These are phyloP conservation scores for Jamesozyma rosinii DNA, from an alignment of 805 yeast genomes.

Conservation along the genomic window DNA sequence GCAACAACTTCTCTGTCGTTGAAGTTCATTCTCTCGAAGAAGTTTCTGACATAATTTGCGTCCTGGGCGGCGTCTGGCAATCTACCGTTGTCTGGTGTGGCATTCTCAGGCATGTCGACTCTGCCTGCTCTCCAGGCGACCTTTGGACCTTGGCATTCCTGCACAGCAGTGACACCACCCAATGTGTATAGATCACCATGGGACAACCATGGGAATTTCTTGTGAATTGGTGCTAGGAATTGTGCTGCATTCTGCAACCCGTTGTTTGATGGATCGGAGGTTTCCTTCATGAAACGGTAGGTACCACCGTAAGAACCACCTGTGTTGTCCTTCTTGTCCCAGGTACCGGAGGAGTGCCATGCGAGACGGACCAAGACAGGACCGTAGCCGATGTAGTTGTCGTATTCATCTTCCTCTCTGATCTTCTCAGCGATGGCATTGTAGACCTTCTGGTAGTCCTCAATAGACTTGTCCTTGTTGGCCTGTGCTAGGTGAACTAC, in stretches of 20 bases:
- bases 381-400: constrained; percentile 60
- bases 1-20: constrained; percentile 66
- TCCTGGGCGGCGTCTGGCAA: constrained; percentile 67
- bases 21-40: constrained; percentile 59
- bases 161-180: constrained; percentile 71
- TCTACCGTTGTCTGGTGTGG: constrained; percentile 56
- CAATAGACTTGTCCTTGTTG: constrained; percentile 25
- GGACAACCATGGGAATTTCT: constrained; percentile 58
- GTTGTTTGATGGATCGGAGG: constrained; percentile 48
- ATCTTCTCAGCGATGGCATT: constrained; percentile 62
- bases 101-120: constrained; percentile 42
- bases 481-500: constrained; percentile 30
- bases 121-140: constrained; percentile 81
- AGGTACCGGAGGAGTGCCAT: constrained; percentile 86
- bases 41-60: constrained; percentile 52
- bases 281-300: constrained; percentile 44
- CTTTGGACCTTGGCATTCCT: constrained; percentile 71
- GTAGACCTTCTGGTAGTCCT: constrained; percentile 58
- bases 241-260: constrained; percentile 54
- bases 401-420: constrained; percentile 48
- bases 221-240: constrained; percentile 44
- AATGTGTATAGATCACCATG: constrained; percentile 75
- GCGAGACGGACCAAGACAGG: constrained; percentile 74
- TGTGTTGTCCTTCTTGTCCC: constrained; percentile 44
- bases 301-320: constrained; percentile 73